Evolutionary conservation across 129 eudicot genomes (phyloP), one percentile per base, ranked within the genome.

Genomic region (Centella asiatica): DNA sequence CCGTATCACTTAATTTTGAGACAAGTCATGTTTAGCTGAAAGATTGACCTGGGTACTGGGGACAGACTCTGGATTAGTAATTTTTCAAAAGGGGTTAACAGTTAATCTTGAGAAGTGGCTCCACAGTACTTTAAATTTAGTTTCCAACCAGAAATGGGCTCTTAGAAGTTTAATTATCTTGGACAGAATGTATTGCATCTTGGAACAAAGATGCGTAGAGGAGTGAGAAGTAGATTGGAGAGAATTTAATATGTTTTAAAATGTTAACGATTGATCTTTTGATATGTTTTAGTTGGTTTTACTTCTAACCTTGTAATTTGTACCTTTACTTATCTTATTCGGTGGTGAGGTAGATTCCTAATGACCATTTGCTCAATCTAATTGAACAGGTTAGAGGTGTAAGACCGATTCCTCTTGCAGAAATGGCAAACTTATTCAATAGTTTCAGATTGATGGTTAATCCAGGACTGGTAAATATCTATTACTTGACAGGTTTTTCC

Each of bases 311-410:
- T 18, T 55, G 14, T 55, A 55, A 18, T 28, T 28, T 11, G 31
- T 5, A 4, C 13, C 5, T 55, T 55, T 58, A 31, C 11, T 24
- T 66, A 19, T 3, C 60, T 13, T 37, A 1, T 44, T 33, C n/a
- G 36, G 24, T 9, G n/a, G n/a, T 49, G 62, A 5, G 46, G 40
- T 13, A 49, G 40, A 5, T 44, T 47, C 44, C 31, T 34, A 66
- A 19, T 34, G 50, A 67, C 34, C 50, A 47, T 24, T 10, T 42
- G 54, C n/a, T 26, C 39, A 14, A 18, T 75, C 27, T 25, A 49
- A 8, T 60, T 60, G 65, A 60, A 69, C 89, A 93, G 99, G 95
- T 93, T 56, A 80, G 96, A 79, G 99, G 99, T 65, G 99, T 88
- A 49, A 74, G 83, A 71, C 99, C 96, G 26, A 93, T 93, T 96